phyloP scores from a whole-genome alignment of 2,329 filamentous ascomycete species.

The Xylaria sp. region DNA sequence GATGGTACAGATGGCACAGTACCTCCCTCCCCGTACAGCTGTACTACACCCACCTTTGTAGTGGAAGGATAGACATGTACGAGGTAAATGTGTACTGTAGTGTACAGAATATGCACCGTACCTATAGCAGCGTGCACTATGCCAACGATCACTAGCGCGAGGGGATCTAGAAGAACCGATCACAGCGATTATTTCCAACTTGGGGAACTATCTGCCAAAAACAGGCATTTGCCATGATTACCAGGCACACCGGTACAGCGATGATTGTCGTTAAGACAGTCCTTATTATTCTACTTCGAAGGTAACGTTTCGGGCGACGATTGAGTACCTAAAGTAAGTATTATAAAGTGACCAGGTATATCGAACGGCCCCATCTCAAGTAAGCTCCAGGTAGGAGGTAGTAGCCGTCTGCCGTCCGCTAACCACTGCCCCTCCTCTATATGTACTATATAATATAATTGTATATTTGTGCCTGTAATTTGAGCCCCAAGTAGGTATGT shows the following conservation, averaged over 20 bases:
- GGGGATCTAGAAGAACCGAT: slow-evolving; percentile 1
- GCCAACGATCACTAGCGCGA: neutral
- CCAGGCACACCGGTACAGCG: neutral
- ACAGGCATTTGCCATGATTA: neutral
- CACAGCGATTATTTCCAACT: neutral
- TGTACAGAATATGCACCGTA: neutral
- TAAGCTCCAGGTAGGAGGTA: no score
- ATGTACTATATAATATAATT: no score
- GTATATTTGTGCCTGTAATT: no score
- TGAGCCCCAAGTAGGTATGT: no score
- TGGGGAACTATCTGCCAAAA: neutral
- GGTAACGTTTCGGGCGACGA: neutral
- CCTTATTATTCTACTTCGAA: neutral
- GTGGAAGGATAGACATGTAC: neutral
- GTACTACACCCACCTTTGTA: no score
- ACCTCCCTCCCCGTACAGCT: no score
- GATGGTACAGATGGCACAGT: slow-evolving; percentile 1
- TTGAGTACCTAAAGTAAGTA: neutral
- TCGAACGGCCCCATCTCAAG: neutral
- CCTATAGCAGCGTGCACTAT: neutral
- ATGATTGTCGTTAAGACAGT: neutral
- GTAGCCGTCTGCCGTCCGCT: neutral
- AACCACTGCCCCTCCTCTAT: neutral
- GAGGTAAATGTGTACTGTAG: neutral
- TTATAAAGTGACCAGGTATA: neutral